phyloP scores from a whole-genome alignment of 2,329 filamentous ascomycete genomes.

The Salinomyces thailandicus region DNA sequence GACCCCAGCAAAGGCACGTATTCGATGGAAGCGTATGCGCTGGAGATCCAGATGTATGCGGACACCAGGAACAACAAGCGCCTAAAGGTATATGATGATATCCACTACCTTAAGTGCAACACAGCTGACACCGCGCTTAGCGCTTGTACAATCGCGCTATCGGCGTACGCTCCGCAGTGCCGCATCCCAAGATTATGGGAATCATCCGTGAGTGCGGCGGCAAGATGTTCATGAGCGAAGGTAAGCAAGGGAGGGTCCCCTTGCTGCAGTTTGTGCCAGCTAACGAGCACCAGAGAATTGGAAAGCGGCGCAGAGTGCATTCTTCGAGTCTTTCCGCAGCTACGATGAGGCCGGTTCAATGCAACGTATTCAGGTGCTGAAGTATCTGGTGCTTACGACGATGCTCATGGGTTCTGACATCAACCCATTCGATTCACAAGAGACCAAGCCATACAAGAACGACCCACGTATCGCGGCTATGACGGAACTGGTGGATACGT shows the following conservation, averaged over 20 bases:
- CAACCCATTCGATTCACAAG: constrained; percentile 97
- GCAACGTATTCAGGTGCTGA: constrained; percentile 92
- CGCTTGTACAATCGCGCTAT: constrained; percentile 83
- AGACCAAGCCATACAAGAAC: constrained; percentile 96
- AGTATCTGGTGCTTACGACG: constrained; percentile 89
- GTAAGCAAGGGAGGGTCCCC: constrained; percentile 28
- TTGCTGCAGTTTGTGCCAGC: constrained; percentile 10
- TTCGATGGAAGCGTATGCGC: constrained; percentile 84
- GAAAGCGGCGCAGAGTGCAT: constrained; percentile 93
- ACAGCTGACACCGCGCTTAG: constrained; percentile 22
- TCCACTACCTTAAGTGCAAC: neutral
- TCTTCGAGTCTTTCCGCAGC: constrained; percentile 97
- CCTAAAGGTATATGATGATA: constrained; percentile 51
- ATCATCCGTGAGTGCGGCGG: constrained; percentile 97
- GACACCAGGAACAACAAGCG: constrained; percentile 97
- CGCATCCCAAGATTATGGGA: constrained; percentile 97
- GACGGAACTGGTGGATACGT: constrained; percentile 93
- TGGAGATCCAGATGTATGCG: constrained; percentile 98
- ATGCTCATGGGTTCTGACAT: constrained; percentile 99
- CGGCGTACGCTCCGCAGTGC: constrained; percentile 88
- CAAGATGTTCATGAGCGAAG: constrained; percentile 99
- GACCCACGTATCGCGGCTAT: constrained; percentile 92
- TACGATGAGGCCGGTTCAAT: constrained; percentile 96
- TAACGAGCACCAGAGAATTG: constrained; percentile 63
- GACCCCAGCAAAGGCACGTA: constrained; percentile 96